Evolutionary conservation across 345 rosid genomes (phyloP).

Genomic region (Lepidium aucheri): DNA sequence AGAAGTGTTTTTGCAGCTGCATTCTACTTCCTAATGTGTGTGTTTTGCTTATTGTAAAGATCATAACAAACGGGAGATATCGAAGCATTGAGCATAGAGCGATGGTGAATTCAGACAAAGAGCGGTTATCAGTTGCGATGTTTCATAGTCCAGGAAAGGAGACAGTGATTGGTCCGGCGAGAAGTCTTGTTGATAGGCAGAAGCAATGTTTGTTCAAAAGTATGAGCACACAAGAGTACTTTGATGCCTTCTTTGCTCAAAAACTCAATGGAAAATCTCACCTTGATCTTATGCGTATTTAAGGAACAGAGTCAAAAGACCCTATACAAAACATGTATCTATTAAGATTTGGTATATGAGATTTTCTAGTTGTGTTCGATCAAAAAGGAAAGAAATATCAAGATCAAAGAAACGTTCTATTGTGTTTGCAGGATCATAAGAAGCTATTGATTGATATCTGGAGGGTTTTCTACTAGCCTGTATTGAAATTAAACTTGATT

Average conservation of each 20-base stretch:
- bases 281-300: conserved; percentile 31
- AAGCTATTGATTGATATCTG: conserved; percentile 11
- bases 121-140: conserved; percentile 41
- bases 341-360: background rate
- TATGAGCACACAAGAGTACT: conserved; percentile 28
- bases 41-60: conserved; percentile 21
- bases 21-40: background rate
- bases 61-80: conserved; percentile 38
- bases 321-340: background rate
- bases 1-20: background rate
- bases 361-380: background rate
- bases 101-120: conserved; percentile 31
- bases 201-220: conserved; percentile 29
- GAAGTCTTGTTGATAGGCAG: conserved; percentile 26
- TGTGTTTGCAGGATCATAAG: conserved; percentile 31
- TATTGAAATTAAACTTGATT: no score
- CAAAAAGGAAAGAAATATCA: background rate
- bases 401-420: background rate
- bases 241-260: conserved; percentile 32
- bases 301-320: background rate
- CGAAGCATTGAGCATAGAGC: conserved; percentile 45
- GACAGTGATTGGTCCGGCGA: conserved; percentile 37
- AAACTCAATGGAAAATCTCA: conserved; percentile 34
- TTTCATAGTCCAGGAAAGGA: conserved; percentile 26
- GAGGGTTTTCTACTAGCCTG: no score